Conservation (phyloP, 129 eudicot genomes). For the Arctium minus region DNA sequence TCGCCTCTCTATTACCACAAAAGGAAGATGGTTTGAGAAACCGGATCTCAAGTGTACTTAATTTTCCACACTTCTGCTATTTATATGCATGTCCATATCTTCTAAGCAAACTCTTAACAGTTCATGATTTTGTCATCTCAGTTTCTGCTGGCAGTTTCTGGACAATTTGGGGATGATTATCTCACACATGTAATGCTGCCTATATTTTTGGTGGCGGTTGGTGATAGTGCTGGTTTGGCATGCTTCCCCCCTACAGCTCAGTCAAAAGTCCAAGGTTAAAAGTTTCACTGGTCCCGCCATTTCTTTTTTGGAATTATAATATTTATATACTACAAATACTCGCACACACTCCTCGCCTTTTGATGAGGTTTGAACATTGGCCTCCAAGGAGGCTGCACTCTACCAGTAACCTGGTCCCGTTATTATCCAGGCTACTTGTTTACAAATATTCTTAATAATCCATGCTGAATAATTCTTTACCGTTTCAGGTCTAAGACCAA, state of each 20-base stretch:
- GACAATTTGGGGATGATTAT: slow-evolving; percentile 74
- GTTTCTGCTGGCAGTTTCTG: slow-evolving; percentile 71
- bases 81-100: neutral
- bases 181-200: slow-evolving; percentile 78
- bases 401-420: neutral
- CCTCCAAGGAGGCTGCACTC: neutral
- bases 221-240: slow-evolving; percentile 66
- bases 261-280: slow-evolving; percentile 63
- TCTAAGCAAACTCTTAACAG: slow-evolving; percentile 4
- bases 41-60: slow-evolving; percentile 62
- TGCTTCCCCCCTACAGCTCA: slow-evolving; percentile 59
- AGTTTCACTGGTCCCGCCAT: neutral
- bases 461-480: neutral
- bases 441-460: neutral
- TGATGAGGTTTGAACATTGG: too few relatives aligned
- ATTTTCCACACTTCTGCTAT: neutral
- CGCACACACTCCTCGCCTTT: neutral
- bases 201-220: slow-evolving; percentile 76
- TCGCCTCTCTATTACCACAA: slow-evolving; percentile 73
- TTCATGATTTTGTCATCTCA: slow-evolving; percentile 28
- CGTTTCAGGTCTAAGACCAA: slow-evolving; percentile 71
- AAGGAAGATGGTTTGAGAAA: slow-evolving; percentile 82
- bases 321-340: neutral
- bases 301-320: neutral
- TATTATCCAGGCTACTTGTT: neutral